phyloP scores from a whole-genome alignment of 208 protist species.

The Acanthamoeba culbertsoni region DNA sequence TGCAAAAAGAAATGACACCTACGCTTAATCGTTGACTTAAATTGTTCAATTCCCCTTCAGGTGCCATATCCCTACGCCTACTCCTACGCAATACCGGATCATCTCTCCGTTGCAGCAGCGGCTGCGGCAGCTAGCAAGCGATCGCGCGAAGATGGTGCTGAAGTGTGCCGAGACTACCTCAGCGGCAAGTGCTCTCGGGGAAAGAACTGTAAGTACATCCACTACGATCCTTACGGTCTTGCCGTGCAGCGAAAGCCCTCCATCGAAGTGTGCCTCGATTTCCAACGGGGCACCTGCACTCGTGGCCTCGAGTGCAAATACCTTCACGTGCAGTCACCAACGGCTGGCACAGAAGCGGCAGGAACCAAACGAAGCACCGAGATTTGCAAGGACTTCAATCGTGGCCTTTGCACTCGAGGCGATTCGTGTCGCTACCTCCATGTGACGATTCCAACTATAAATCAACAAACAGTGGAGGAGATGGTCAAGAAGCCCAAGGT shows the following conservation, averaged over 20 bases:
- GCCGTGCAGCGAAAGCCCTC: neutral
- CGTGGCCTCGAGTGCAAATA: neutral
- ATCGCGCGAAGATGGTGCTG: neutral
- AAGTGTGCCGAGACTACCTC: neutral
- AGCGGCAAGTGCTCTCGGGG: neutral
- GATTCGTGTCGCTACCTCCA: neutral
- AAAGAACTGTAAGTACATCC: slow-evolving; percentile 3
- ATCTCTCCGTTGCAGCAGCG: neutral
- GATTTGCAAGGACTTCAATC: slow-evolving; percentile 3
- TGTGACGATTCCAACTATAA: neutral
- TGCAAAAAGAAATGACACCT: too few species aligned
- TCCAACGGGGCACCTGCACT: neutral
- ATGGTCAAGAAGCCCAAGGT: neutral
- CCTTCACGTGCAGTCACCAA: neutral
- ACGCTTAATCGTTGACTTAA: neutral
- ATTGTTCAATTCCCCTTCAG: neutral
- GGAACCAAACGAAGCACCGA: neutral
- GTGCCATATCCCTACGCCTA: neutral
- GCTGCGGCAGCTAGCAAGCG: neutral
- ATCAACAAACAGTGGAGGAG: neutral
- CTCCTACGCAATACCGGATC: neutral
- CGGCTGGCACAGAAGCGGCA: neutral
- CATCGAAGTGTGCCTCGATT: neutral
- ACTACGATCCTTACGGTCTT: neutral
- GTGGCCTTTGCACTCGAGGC: neutral